Conservation (phyloP, 2,329 filamentous ascomycete genomes). For the Scytalidium sp. region DNA sequence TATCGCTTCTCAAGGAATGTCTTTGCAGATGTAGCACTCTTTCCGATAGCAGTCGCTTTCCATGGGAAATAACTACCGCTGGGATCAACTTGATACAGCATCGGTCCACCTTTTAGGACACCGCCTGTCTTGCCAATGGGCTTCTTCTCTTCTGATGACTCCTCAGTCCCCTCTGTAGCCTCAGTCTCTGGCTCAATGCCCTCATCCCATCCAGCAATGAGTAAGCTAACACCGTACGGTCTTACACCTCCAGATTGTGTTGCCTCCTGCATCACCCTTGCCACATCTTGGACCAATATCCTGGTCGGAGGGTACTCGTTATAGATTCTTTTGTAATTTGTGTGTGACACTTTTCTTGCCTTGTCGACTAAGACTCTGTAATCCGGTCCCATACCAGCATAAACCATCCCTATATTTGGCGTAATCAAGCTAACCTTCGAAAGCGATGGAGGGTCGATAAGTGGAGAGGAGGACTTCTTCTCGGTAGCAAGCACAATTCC, state of each 20-base stretch:
- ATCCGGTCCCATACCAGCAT: conserved; percentile 98
- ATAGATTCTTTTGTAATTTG: conserved; percentile 99
- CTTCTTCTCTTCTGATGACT: conserved; percentile 68
- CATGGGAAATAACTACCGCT: conserved; percentile 98
- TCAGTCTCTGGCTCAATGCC: conserved; percentile 84
- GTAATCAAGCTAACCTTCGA: conserved; percentile 98
- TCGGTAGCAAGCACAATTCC: conserved; percentile 98
- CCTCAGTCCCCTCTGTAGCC: conserved; percentile 50
- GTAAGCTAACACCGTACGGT: conserved; percentile 91
- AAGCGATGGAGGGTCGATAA: conserved; percentile 91
- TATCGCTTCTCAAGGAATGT: conserved; percentile 99
- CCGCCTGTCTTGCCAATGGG: conserved; percentile 85
- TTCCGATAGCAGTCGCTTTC: conserved; percentile 99
- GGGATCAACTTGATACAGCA: conserved; percentile 98
- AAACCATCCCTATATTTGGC: conserved; percentile 99
- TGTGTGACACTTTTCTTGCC: conserved; percentile 96
- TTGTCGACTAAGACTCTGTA: conserved; percentile 97
- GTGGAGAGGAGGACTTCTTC: conserved; percentile 97
- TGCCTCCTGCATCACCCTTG: conserved; percentile 96
- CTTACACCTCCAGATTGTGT: conserved; percentile 97
- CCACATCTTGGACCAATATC: conserved; percentile 98
- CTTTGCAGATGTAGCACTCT: conserved; percentile 97
- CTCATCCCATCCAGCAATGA: conserved; percentile 98
- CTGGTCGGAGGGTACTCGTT: conserved; percentile 99
- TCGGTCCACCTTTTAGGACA: conserved; percentile 91